Conservation (phyloP, 176 grass and related monocot species). For the Carex parvula region DNA sequence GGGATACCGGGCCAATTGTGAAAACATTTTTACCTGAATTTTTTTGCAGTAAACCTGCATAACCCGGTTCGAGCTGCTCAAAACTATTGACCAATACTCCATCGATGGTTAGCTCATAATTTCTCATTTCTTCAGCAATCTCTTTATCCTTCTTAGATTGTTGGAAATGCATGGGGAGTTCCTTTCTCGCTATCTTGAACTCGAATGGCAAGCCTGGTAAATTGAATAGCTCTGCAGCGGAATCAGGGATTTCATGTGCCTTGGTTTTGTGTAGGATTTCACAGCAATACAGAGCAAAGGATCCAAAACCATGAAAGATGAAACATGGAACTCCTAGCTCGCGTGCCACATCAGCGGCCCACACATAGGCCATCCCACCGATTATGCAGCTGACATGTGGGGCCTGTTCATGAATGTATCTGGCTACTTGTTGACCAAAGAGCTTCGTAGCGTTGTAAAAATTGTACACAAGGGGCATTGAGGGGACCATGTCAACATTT, state of each 20-base stretch:
- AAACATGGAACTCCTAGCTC: constrained; percentile 51
- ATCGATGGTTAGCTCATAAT: constrained; percentile 39
- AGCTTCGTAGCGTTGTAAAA: constrained; percentile 35
- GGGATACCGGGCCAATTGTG: constrained; percentile 52
- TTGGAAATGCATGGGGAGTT: constrained; percentile 42
- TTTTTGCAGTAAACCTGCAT: constrained; percentile 22
- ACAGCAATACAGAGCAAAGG: constrained; percentile 40
- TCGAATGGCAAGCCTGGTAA: constrained; percentile 36
- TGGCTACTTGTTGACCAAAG: constrained; percentile 36
- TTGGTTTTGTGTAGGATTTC: constrained; percentile 43
- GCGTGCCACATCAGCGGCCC: constrained; percentile 36
- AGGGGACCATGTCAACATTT: constrained; percentile 37
- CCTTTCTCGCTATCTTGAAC: constrained; percentile 36
- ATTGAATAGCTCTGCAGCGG: constrained; percentile 31
- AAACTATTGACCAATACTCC: constrained; percentile 68
- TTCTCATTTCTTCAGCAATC: background rate
- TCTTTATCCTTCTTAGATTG: background rate
- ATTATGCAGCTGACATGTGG: constrained; percentile 45
- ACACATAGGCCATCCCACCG: constrained; percentile 39
- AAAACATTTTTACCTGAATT: constrained; percentile 30
- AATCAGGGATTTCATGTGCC: constrained; percentile 27
- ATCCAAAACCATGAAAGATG: constrained; percentile 62
- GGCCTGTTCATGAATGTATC: background rate
- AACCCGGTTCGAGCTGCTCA: constrained; percentile 64
- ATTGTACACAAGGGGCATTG: constrained; percentile 15